Evolutionary conservation across 2,329 filamentous ascomycete species (phyloP).

Genomic region (Biscogniauxia sp.): DNA sequence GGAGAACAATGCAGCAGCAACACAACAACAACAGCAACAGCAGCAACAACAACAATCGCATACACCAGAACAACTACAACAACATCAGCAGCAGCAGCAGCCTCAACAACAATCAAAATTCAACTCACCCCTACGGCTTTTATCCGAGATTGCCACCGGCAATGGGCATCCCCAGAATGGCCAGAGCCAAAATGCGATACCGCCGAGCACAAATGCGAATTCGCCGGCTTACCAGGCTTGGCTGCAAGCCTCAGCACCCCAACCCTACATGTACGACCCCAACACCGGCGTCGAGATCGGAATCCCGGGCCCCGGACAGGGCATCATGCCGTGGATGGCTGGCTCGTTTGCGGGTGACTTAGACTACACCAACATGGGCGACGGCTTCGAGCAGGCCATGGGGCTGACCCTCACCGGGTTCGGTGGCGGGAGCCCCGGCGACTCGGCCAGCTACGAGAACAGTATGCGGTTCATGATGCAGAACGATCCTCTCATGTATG

Average conservation of each 20-base stretch:
- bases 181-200: constrained; percentile 18
- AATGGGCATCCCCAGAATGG: constrained; percentile 34
- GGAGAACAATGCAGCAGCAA: constrained; percentile 1
- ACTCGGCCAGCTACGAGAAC: constrained; percentile 22
- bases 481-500: constrained; percentile 21
- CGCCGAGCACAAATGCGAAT: constrained; percentile 19
- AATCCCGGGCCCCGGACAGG: constrained; percentile 1
- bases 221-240: constrained; percentile 22
- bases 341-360: constrained; percentile 32
- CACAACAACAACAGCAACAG: constrained; percentile 6
- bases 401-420: constrained; percentile 41
- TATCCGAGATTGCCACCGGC: constrained; percentile 55
- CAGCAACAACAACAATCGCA: constrained; percentile 6
- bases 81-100: constrained; percentile 19
- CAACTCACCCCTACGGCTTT: constrained; percentile 54
- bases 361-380: constrained; percentile 36
- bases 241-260: constrained; percentile 17
- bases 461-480: constrained; percentile 27
- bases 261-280: constrained; percentile 39
- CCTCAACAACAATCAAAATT: constrained; percentile 27
- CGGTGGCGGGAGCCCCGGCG: constrained; percentile 27
- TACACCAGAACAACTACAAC: constrained; percentile 16
- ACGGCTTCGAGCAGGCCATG: constrained; percentile 44
- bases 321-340: constrained; percentile 30
- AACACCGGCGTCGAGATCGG: constrained; percentile 11